Evolutionary conservation across 2,329 filamentous ascomycete genomes (phyloP).

Genomic region (Venturia aucupariae): DNA sequence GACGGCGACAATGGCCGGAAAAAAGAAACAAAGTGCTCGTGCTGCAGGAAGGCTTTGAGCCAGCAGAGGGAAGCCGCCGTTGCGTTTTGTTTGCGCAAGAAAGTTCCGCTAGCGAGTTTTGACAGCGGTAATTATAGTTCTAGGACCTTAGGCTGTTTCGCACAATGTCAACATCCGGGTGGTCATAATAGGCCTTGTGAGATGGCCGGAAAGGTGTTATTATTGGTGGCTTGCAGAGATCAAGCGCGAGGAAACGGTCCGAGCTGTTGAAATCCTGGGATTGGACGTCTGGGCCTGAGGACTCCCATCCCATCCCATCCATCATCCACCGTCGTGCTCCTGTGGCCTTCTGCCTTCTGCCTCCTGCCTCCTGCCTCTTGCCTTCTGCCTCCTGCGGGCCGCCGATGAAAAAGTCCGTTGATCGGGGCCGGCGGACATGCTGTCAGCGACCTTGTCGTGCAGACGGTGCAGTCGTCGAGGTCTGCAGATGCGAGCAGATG

Average conservation of each 20-base stretch:
- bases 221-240: constrained; percentile 8
- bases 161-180: not conserved
- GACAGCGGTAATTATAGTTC: too few relatives aligned
- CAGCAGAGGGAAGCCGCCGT: not conserved
- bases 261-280: not conserved
- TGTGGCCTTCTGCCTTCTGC: not conserved
- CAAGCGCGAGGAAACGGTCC: constrained; percentile 1
- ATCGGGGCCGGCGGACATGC: not conserved
- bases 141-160: not conserved
- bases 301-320: not conserved
- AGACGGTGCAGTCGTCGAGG: not conserved
- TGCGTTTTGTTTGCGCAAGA: too few relatives aligned
- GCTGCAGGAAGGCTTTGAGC: not conserved
- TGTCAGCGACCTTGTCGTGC: not conserved
- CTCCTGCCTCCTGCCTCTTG: not conserved
- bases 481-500: too few relatives aligned
- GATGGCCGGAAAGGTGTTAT: not conserved
- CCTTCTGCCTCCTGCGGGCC: not conserved
- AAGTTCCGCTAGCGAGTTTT: too few relatives aligned
- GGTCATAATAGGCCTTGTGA: not conserved
- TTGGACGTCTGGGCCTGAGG: not conserved
- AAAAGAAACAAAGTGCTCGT: too few relatives aligned
- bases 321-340: too few relatives aligned
- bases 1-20: not conserved
- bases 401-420: not conserved